Evolutionary conservation across 257 asterid species (phyloP).

Genomic region (Solanum infundibuliforme): DNA sequence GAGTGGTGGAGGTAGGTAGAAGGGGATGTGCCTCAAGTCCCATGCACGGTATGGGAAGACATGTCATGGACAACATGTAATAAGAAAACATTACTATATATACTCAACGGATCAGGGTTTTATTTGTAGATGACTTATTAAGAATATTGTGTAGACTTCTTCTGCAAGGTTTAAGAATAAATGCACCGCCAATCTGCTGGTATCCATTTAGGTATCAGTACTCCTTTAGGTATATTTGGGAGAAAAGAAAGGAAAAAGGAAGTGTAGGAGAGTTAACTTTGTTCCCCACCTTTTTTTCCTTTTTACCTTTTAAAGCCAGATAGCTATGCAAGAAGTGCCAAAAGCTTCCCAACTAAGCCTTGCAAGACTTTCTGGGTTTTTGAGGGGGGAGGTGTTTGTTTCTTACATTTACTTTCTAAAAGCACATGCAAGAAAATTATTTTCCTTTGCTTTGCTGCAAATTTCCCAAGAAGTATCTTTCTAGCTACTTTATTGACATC

Average conservation of each 20-base stretch:
- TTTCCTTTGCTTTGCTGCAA: not conserved
- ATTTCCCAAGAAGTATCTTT: not conserved
- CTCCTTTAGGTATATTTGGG: not conserved
- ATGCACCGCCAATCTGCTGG: not conserved
- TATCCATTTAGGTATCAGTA: not conserved
- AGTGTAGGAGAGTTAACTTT: not conserved
- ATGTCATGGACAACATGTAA: not conserved
- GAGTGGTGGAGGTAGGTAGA: not conserved
- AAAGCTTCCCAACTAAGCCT: not conserved
- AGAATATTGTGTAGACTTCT: not conserved
- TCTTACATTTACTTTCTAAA: not conserved
- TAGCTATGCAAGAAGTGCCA: not conserved
- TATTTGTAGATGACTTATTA: not conserved
- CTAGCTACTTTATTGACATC: not conserved
- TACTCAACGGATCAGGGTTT: not conserved
- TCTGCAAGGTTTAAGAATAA: not conserved
- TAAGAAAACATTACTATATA: not conserved
- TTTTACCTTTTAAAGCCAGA: not conserved
- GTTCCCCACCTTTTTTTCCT: not conserved
- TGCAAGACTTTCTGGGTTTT: not conserved
- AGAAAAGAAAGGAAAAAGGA: not conserved
- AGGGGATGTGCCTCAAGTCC: not conserved
- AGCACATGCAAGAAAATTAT: not conserved
- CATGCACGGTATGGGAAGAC: not conserved
- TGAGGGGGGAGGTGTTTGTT: not conserved